phyloP scores from a whole-genome alignment of 2,329 filamentous ascomycete genomes.

The Colletotrichum sidae region DNA sequence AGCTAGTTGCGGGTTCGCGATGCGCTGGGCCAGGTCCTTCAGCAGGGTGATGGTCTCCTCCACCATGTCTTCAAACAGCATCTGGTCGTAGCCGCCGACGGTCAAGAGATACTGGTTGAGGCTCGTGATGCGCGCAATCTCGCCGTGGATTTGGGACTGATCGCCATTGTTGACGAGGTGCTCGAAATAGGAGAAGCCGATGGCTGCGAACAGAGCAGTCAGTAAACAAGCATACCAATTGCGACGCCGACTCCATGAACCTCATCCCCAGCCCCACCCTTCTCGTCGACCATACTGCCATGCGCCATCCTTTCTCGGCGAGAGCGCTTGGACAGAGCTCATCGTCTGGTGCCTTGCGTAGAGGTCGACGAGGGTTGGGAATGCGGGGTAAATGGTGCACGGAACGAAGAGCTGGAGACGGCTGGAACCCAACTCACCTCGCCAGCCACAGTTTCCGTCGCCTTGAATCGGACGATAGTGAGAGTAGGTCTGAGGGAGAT shows the following conservation, averaged over 20 bases:
- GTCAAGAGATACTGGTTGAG: slow-evolving; percentile 77
- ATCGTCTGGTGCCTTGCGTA: too few species aligned
- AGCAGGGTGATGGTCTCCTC: slow-evolving; percentile 80
- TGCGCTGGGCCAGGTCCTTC: slow-evolving; percentile 68
- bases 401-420: not conserved
- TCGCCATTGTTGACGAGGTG: slow-evolving; percentile 78
- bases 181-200: slow-evolving; percentile 95
- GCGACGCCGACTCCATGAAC: not conserved
- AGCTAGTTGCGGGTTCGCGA: slow-evolving; percentile 69
- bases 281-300: not conserved
- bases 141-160: slow-evolving; percentile 72
- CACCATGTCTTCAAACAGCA: slow-evolving; percentile 85
- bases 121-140: slow-evolving; percentile 77
- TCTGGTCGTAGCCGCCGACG: slow-evolving; percentile 77
- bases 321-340: too few species aligned
- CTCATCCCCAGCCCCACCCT: not conserved
- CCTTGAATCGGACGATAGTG: slow-evolving; percentile 89
- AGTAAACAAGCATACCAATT: slow-evolving; percentile 8
- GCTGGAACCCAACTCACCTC: slow-evolving; percentile 73
- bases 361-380: slow-evolving; percentile 17
- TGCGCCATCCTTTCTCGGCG: not conserved
- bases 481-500: slow-evolving; percentile 84
- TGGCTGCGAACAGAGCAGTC: slow-evolving; percentile 67
- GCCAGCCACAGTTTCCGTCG: slow-evolving; percentile 97
- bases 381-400: slow-evolving; percentile 34